Percentiles rank a stretch among this genome's conserved stretches.
Conservation (phyloP, 164 flowering plant genomes). For the Vitis vinifera region DNA sequence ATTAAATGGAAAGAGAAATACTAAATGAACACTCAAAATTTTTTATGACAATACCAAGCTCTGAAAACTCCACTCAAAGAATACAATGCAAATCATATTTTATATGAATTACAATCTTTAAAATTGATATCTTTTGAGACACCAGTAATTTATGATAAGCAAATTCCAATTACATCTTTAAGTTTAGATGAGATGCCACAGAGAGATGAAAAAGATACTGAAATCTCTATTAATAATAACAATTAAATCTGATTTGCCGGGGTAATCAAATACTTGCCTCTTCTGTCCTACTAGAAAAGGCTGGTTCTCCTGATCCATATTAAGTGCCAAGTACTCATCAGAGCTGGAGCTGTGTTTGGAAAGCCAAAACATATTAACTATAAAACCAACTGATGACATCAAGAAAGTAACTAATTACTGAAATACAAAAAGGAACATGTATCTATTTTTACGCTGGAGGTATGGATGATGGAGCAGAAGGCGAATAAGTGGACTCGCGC, state of each 20-base stretch:
- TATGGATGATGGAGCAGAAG: constrained; percentile 38
- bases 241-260: not conserved
- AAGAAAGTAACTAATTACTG: not conserved
- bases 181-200: not conserved
- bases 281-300: constrained; percentile 50
- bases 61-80: not conserved
- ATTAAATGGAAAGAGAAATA: not conserved
- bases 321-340: constrained; percentile 24
- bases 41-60: not conserved
- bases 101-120: not conserved
- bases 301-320: constrained; percentile 36
- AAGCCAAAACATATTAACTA: constrained; percentile 4
- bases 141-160: not conserved
- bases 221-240: not conserved
- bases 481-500: constrained; percentile 63
- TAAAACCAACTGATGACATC: not conserved
- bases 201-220: not conserved
- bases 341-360: constrained; percentile 33
- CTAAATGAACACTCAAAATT: not conserved
- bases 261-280: constrained; percentile 28
- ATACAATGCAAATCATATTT: not conserved
- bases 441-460: constrained; percentile 19
- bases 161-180: not conserved
- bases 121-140: not conserved
- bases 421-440: not conserved